These are phyloP conservation scores for Entomortierella beljakovae DNA, from an alignment of 192 early-diverging fungal species.

Conservation along the genomic window DNA sequence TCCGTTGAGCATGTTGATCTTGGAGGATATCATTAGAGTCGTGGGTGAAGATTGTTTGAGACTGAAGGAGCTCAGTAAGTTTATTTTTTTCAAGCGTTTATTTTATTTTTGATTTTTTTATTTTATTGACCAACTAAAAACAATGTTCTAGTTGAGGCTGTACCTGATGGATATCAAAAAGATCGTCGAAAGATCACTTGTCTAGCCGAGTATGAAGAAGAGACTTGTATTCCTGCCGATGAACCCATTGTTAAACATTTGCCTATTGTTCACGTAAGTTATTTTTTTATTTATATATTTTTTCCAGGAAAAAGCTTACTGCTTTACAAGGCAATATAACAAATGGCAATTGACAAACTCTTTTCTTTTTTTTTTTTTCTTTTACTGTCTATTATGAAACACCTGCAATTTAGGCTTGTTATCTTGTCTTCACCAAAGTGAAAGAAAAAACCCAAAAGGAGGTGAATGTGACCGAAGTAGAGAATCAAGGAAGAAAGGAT, in stretches of 20 bases:
- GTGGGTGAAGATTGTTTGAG: constrained; percentile 62
- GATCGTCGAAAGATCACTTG: constrained; percentile 56
- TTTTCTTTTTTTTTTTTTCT: not conserved
- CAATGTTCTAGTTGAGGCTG: constrained; percentile 66
- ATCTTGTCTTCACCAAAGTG: constrained; percentile 58
- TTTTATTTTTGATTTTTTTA: too few relatives aligned
- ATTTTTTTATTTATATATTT: constrained; percentile 6
- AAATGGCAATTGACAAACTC: too few relatives aligned
- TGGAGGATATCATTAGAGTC: constrained; percentile 77
- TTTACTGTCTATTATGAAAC: not conserved
- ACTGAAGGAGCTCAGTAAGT: constrained; percentile 64
- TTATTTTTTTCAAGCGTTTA: not conserved
- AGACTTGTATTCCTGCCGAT: constrained; percentile 53
- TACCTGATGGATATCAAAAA: constrained; percentile 75
- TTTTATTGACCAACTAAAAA: not conserved
- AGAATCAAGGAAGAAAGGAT: too few relatives aligned
- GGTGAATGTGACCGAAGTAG: not conserved
- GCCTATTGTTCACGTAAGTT: constrained; percentile 70
- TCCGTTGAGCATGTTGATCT: constrained; percentile 78
- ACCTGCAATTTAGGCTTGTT: constrained; percentile 48
- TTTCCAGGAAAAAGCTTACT: too few relatives aligned
- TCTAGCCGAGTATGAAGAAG: constrained; percentile 47
- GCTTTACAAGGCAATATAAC: too few relatives aligned
- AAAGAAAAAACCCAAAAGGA: constrained; percentile 12
- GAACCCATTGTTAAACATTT: constrained; percentile 52